Conservation (phyloP, 306 rosid species). For the Rosa chinensis region DNA sequence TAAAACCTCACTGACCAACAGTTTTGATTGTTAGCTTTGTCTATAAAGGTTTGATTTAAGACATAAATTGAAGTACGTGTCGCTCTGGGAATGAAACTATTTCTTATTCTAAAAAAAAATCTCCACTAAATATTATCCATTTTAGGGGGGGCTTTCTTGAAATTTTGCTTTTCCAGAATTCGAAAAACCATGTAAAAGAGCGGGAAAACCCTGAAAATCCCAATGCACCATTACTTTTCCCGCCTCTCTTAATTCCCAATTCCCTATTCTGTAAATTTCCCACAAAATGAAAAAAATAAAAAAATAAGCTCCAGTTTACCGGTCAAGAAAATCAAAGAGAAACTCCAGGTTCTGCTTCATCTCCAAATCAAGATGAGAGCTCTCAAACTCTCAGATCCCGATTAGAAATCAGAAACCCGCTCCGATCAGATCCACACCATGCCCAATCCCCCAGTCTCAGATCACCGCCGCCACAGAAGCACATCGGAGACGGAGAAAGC, state of each 20-base stretch:
- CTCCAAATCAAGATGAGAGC: not conserved
- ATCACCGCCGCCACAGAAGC: not conserved
- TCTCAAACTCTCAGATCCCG: not conserved
- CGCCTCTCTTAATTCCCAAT: not conserved
- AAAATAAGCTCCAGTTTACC: too few species aligned
- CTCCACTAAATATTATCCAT: too few species aligned
- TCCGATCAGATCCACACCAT: not conserved
- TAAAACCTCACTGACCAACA: too few species aligned
- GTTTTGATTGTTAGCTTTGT: too few species aligned
- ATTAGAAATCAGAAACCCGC: not conserved
- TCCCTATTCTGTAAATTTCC: not conserved
- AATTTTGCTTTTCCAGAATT: not conserved
- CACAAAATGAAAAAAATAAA: not conserved
- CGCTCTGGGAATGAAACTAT: too few species aligned
- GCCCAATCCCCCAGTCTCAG: not conserved
- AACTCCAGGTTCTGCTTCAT: not conserved
- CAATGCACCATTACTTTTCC: not conserved
- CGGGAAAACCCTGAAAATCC: not conserved
- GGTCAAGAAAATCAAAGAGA: not conserved
- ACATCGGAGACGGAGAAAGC: slow-evolving; percentile 28
- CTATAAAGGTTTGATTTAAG: too few species aligned
- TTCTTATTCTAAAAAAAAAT: too few species aligned
- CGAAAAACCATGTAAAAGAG: not conserved
- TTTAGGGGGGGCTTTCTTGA: not conserved
- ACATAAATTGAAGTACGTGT: too few species aligned